Base-by-base conservation (phyloP, 306 rosid species). In the Quercus gilva region DNA sequence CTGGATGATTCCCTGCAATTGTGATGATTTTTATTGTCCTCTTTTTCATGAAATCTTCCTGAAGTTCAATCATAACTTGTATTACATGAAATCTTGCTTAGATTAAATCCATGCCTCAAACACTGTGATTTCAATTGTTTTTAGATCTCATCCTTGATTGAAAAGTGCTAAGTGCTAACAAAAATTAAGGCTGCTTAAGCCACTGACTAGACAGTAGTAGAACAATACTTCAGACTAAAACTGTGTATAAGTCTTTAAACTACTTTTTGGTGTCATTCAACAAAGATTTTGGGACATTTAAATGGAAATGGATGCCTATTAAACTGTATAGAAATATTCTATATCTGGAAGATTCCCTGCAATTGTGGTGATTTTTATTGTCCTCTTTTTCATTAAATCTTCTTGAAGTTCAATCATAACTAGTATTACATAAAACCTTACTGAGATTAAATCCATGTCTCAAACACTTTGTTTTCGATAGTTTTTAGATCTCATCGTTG, bases 131-230 rank as follows among this genome's bases (percentile, higher is more conserved):
- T 63, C 69, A 23, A 67, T 67, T 18, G 72, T 67, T 59, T 14
- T 76, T 55, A 26, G 71, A 73, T 63, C 67, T 63, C 55, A 56
- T 65, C 80, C 55, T 60, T 86, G 73, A 49, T 59, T 68, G 52
- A 55, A 68, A 61, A 29, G 20, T 64, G 73, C 61, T 9, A 26
- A 79, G 23, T 58, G 26, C 72, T 2, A 35, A 77, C 69, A 70
- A 67, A 17, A 17, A 11, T 26, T n/a, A 37, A 43, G 41, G 18
- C 28, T 71, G 37, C 53, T n/a, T 64, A 31, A 28, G 23, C 31
- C 23, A 18, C 45, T 15, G 45, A 26, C 9, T 64, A 6, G 33
- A 29, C 45, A 64, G 21, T 64, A 15, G 25, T 11, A 49, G 29
- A 43, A 56, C 51, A 7, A 37, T 37, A 37, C 45, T 37, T 8